Evolutionary conservation across 176 grass and related monocot species (phyloP).

Genomic region (Thalia dealbata): DNA sequence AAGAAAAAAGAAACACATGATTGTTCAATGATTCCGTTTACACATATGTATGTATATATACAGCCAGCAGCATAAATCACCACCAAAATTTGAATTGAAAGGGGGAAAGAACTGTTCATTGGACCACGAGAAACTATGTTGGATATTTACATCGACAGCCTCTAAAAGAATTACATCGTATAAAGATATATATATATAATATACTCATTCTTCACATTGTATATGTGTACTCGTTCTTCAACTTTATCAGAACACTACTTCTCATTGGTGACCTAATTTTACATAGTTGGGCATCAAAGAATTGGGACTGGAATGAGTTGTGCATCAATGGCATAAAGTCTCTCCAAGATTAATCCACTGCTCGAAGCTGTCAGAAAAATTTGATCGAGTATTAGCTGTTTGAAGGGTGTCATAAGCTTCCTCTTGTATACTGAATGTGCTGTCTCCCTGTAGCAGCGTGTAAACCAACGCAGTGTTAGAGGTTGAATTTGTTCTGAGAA

Average conservation of each 20-base stretch:
- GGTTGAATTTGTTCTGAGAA: not conserved
- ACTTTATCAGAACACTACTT: not conserved
- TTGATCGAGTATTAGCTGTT: not conserved
- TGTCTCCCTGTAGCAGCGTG: not conserved
- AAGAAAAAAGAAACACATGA: no score
- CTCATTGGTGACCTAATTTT: not conserved
- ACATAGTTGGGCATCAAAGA: not conserved
- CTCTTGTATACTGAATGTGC: not conserved
- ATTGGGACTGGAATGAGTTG: not conserved
- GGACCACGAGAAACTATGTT: no score
- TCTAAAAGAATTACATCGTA: no score
- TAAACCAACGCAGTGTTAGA: not conserved
- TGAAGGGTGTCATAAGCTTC: not conserved
- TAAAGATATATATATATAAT: no score
- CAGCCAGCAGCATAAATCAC: no score
- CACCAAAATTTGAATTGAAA: no score
- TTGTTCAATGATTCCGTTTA: no score
- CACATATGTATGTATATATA: no score
- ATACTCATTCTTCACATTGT: no score
- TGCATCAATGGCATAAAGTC: conserved; percentile 11
- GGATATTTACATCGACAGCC: no score
- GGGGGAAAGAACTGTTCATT: no score
- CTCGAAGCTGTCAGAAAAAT: conserved; percentile 7
- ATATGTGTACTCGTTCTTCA: not conserved
- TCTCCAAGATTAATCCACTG: not conserved